Base-by-base conservation (phyloP, 2,329 filamentous ascomycete genomes). In the Sphaerulina musiva region DNA sequence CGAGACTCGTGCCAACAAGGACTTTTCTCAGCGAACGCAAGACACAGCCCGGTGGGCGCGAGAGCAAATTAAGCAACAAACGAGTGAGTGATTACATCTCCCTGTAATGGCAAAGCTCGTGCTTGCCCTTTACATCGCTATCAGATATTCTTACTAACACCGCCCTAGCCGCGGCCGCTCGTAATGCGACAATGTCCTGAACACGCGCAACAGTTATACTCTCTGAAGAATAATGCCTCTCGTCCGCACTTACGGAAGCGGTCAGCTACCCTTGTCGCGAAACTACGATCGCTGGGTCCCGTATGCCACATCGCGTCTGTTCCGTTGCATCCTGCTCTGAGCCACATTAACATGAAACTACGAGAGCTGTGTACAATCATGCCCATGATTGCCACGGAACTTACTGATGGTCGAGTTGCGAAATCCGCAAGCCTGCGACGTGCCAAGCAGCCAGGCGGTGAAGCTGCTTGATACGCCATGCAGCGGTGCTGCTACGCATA, bases 41-140 rank as follows among this genome's bases (percentile, higher is more conserved):
- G 89, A 96, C 62, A 97, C 93, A 45, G 93, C 93, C 69, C 87
- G 92, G 66, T 98, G 93, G 93, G 91, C 93, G 59, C 86, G 92
- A 57, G 93, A 97, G 74, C 90, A 96, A 72, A 91, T 97, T 71
- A 97, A 96, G 80, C 87, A 89, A 66, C 93, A 98, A 74, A 58
- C 65, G 55, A 68, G 68, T 69, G 64, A 64, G 67, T 52, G 31
- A 42, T 29, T 36, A 29, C 39, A 34, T 36, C 20, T 26, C 36
- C 26, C 14, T 29, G 40, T 23, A 42, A 7, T 48, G 14, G 23
- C 17, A 29, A 29, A 29, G 46, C 34, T 44, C 34, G 32, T 12
- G 46, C 45, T 6, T 20, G 17, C 32, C 43, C 26, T n/a, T 40
- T 31, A 36, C 36, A 8, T 51, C 49, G 17, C 32, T 48, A 46